These are phyloP conservation scores for Gnetum montanum DNA, from an alignment of 75 land plant species.

Conservation along the genomic window DNA sequence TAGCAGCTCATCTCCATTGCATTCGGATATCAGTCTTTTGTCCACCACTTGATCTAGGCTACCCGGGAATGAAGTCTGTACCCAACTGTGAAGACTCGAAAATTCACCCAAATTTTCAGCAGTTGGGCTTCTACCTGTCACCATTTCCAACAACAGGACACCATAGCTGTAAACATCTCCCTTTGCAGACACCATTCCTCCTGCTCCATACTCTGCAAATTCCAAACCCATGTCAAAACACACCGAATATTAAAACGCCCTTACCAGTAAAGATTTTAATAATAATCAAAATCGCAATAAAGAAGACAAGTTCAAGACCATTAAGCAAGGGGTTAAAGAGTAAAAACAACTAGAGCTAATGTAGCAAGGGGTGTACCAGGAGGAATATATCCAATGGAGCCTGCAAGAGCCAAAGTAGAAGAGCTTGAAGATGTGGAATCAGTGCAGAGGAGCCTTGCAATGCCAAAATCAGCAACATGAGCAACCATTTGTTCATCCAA, in stretches of 20 bases:
- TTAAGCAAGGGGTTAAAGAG: neutral
- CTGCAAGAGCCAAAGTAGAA: constrained; percentile 35
- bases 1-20: neutral
- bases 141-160: constrained; percentile 21
- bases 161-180: constrained; percentile 35
- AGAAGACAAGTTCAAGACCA: neutral
- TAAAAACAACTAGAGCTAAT: neutral
- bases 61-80: neutral
- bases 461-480: constrained; percentile 63
- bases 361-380: constrained; percentile 44
- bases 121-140: constrained; percentile 8
- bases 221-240: too few relatives aligned
- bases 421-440: constrained; percentile 10
- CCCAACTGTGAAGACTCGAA: neutral
- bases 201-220: constrained; percentile 23
- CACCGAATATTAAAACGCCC: too few relatives aligned
- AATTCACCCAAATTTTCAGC: neutral
- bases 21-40: neutral
- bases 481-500: constrained; percentile 63
- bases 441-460: constrained; percentile 36
- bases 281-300: neutral
- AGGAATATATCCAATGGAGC: constrained; percentile 78
- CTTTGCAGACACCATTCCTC: constrained; percentile 9
- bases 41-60: neutral
- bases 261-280: too few relatives aligned